Conservation (phyloP, 1,284 basidiomycete genomes). For the Boletus calvinii region DNA sequence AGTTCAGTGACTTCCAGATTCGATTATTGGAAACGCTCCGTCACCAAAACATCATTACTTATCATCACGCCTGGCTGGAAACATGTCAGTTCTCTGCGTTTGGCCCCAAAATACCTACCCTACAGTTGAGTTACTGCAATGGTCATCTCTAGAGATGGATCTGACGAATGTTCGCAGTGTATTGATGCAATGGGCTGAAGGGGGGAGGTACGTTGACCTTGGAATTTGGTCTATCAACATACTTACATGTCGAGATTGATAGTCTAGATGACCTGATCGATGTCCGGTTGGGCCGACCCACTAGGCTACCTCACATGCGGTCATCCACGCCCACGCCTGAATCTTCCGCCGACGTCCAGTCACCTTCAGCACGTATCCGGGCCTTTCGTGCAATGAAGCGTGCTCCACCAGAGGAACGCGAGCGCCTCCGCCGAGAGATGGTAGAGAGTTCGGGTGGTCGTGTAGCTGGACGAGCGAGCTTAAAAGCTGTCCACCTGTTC, state of each 20-base stretch:
- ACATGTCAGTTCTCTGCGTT: slow-evolving; percentile 80
- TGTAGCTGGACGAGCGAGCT: slow-evolving; percentile 33
- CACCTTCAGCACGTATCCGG: slow-evolving; percentile 68
- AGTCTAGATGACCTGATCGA: slow-evolving; percentile 85
- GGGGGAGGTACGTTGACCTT: slow-evolving; percentile 53
- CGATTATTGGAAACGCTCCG: slow-evolving; percentile 82
- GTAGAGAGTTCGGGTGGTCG: slow-evolving; percentile 29
- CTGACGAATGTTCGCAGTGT: slow-evolving; percentile 49
- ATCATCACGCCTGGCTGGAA: slow-evolving; percentile 96
- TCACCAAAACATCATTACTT: slow-evolving; percentile 91
- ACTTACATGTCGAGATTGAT: slow-evolving; percentile 3
- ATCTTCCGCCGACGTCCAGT: slow-evolving; percentile 40
- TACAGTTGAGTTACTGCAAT: slow-evolving; percentile 54
- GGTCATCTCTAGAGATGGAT: background rate
- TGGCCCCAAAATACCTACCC: slow-evolving; percentile 78
- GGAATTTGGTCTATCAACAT: background rate
- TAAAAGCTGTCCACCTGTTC: slow-evolving; percentile 75
- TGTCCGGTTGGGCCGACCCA: slow-evolving; percentile 60
- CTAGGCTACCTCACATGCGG: slow-evolving; percentile 48
- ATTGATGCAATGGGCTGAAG: slow-evolving; percentile 93
- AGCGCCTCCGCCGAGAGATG: slow-evolving; percentile 53
- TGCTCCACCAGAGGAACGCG: slow-evolving; percentile 62
- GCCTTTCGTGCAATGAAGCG: slow-evolving; percentile 70
- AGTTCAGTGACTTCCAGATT: slow-evolving; percentile 44
- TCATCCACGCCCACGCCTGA: slow-evolving; percentile 29